A percentile compares a stretch with the other conserved stretches of the same genome.
These are phyloP conservation scores for Aphanomyces euteiches DNA, from an alignment of 352 stramenopile genomes.

Conservation along the genomic window DNA sequence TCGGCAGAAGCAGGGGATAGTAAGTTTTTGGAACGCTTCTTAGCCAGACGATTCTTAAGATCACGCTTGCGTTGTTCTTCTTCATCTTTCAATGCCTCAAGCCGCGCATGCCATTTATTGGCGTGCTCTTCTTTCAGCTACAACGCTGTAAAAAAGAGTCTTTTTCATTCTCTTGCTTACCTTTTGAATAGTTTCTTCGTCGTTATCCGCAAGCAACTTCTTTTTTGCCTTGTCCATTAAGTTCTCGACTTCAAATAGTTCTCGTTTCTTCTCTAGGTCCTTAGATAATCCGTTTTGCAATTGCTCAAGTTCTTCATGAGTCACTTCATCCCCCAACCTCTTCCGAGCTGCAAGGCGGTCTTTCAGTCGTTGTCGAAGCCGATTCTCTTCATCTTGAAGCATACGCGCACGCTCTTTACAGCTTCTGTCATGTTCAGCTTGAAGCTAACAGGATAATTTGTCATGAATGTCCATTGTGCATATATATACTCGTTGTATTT, in stretches of 20 bases:
- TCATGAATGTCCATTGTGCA: constrained; percentile 5
- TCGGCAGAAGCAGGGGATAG: neutral
- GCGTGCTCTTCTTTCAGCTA: constrained; percentile 7
- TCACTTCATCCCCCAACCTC: constrained; percentile 29
- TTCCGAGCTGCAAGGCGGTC: neutral
- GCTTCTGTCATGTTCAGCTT: constrained; percentile 2
- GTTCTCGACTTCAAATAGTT: neutral
- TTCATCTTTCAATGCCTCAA: neutral
- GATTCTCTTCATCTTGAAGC: constrained; percentile 18
- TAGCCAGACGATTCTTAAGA: constrained; percentile 40
- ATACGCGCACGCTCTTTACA: neutral
- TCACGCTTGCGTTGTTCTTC: neutral
- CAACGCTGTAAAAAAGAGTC: constrained; percentile 4
- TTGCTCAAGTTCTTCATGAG: constrained; percentile 31
- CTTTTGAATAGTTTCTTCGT: constrained; percentile 26
- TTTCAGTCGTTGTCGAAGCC: constrained; percentile 14
- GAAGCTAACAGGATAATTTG: neutral
- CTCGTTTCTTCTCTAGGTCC: neutral
- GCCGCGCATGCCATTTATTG: neutral
- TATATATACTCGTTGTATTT: constrained; percentile 32
- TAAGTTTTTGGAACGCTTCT: constrained; percentile 33
- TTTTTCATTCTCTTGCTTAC: neutral
- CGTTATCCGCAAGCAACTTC: constrained; percentile 8
- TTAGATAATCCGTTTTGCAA: constrained; percentile 26
- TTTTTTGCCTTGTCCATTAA: constrained; percentile 18